phyloP scores from a whole-genome alignment of 306 rosid genomes.

The Prunus salicina region DNA sequence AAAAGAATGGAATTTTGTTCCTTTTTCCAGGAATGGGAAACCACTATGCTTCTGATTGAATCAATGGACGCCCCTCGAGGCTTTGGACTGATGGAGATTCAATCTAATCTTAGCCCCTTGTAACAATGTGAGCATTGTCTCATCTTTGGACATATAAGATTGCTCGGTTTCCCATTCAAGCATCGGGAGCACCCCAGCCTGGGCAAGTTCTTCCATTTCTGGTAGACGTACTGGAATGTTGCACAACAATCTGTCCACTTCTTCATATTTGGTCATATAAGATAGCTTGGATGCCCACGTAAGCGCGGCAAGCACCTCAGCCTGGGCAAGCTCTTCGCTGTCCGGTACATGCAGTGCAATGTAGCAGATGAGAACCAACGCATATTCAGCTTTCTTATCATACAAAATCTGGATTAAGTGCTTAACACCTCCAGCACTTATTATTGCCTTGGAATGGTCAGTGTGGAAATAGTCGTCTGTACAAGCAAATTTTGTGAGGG shows the following conservation, averaged over 20 bases:
- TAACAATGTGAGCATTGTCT: conserved; percentile 40
- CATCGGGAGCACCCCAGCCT: too few relatives aligned
- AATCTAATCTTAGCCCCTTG: conserved; percentile 61
- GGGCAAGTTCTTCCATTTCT: too few relatives aligned
- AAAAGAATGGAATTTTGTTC: too few relatives aligned
- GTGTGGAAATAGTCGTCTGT: conserved; percentile 55
- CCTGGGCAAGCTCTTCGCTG: conserved; percentile 67
- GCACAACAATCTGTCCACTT: too few relatives aligned
- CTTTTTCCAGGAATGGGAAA: too few relatives aligned
- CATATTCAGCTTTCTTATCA: conserved; percentile 53
- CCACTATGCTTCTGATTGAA: too few relatives aligned
- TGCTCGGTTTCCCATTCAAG: too few relatives aligned
- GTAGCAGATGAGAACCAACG: conserved; percentile 56
- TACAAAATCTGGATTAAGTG: conserved; percentile 73
- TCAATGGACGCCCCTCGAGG: too few relatives aligned
- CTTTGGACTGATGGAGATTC: conserved; percentile 80
- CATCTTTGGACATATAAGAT: conserved; percentile 35
- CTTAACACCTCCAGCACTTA: conserved; percentile 54
- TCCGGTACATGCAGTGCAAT: conserved; percentile 75
- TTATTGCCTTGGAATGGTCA: conserved; percentile 69
- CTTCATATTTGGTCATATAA: not conserved
- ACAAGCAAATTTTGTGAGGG: conserved; percentile 65
- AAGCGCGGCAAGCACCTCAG: conserved; percentile 58
- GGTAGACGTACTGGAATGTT: too few relatives aligned
- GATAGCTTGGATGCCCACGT: conserved; percentile 78